Evolutionary conservation across 2,329 filamentous ascomycete species (phyloP), one percentile per base, ranked within the genome.

Genomic region (Trichoderma atroviride): DNA sequence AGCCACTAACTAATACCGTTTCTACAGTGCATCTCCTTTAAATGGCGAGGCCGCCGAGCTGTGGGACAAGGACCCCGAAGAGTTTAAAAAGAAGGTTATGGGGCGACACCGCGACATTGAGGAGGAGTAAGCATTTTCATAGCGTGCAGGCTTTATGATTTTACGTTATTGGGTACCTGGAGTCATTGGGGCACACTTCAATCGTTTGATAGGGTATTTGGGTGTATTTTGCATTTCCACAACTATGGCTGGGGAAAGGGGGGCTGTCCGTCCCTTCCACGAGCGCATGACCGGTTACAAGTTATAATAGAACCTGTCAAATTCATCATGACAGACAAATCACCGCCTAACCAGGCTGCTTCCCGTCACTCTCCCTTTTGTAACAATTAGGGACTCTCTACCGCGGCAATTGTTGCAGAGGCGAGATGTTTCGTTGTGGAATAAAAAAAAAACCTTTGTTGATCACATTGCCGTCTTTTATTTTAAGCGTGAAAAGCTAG

Each of bases 11-110:
- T 33, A 5, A 22, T 9, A 29, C 67, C n/a, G 10, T 65, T 29
- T 40, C 33, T 59, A 69, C 72, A 98, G 95, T 80, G 89, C 96
- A 70, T 97, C 93, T 73, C 96, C 96, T 2, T 85, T 99, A 72
- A 99, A 99, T 76, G 96, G 94, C 70, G 94, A 99, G 81, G 96
- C 96, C 35, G 96, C 96, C 19, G 92, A 97, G 79, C 86, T 99
- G 53, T 99, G 96, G 94, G 95, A 97, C 79, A 93, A 90, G 74
- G 89, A 98, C 79, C 85, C 89, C 47, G 89, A 88, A 57, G 93
- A 97, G 79, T 98, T 96, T 86, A 93, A 97, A 87, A 88, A 88
- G 73, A 91, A 90, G 82, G 88, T 91, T 40, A 75, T 87, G 72
- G 87, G 82, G 60, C 85, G 89, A 70, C 88, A 91, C 80, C 83